These are phyloP conservation scores for Penicillium sp. DNA, from an alignment of 2,329 filamentous ascomycete genomes.

Conservation along the genomic window DNA sequence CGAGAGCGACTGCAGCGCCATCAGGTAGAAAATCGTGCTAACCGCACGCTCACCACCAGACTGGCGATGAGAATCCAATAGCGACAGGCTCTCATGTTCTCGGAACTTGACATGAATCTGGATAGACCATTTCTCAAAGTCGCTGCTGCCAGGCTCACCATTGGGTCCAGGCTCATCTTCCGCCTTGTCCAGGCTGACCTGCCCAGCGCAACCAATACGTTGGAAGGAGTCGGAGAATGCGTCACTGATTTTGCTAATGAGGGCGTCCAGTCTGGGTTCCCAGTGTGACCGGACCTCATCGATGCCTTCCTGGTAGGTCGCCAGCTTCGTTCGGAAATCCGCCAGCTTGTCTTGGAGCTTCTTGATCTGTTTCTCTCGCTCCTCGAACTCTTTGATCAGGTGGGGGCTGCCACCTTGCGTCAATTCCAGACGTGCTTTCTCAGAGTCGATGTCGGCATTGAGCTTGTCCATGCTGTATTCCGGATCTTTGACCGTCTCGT, in stretches of 20 bases:
- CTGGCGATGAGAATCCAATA: conserved; percentile 86
- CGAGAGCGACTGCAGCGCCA: conserved; percentile 91
- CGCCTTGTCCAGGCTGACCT: conserved; percentile 78
- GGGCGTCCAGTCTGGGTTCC: conserved; percentile 75
- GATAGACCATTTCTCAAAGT: conserved; percentile 91
- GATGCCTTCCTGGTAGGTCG: conserved; percentile 55
- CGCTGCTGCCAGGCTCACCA: conserved; percentile 48
- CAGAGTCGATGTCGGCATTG: conserved; percentile 66
- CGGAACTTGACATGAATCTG: conserved; percentile 94
- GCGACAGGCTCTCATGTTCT: conserved; percentile 73
- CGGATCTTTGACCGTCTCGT: conserved; percentile 39
- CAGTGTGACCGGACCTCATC: conserved; percentile 63
- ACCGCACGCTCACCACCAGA: conserved; percentile 95
- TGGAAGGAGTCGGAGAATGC: conserved; percentile 92
- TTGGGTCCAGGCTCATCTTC: conserved; percentile 33
- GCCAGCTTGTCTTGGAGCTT: conserved; percentile 57
- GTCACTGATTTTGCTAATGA: conserved; percentile 76
- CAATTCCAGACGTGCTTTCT: conserved; percentile 69
- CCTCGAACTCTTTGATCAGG: conserved; percentile 71
- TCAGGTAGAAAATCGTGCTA: conserved; percentile 97
- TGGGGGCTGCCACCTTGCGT: conserved; percentile 72
- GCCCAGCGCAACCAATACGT: conserved; percentile 87
- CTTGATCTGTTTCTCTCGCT: conserved; percentile 64
- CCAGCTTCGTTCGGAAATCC: conserved; percentile 52
- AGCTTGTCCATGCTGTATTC: conserved; percentile 59